These are phyloP conservation scores for Peronospora destructor DNA, from an alignment of 352 stramenopile species.

Conservation along the genomic window DNA sequence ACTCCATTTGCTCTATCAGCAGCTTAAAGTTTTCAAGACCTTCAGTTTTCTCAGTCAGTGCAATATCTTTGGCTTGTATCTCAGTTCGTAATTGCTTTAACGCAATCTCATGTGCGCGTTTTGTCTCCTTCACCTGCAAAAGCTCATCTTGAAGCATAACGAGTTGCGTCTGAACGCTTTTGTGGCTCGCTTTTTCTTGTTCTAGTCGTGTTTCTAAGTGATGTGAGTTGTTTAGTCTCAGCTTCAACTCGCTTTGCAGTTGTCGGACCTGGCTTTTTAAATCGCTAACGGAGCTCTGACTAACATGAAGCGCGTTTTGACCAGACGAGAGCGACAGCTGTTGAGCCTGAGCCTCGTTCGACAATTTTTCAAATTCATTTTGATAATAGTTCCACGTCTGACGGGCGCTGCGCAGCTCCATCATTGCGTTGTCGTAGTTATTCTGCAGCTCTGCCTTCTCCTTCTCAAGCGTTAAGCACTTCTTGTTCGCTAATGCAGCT, in stretches of 20 bases:
- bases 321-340: conserved; percentile 55
- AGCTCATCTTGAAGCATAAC: conserved; percentile 55
- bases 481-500: conserved; percentile 25
- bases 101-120: conserved; percentile 43
- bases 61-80: conserved; percentile 44
- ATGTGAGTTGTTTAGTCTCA: conserved; percentile 43
- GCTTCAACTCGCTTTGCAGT: conserved; percentile 52
- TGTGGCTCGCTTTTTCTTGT: conserved; percentile 52
- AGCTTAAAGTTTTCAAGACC: conserved; percentile 62
- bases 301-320: conserved; percentile 49
- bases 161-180: conserved; percentile 50
- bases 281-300: conserved; percentile 46
- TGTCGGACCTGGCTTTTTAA: conserved; percentile 54
- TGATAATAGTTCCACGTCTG: conserved; percentile 65
- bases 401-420: conserved; percentile 51
- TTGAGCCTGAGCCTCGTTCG: conserved; percentile 50
- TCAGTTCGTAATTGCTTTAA: conserved; percentile 56
- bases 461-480: conserved; percentile 37
- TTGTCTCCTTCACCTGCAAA: conserved; percentile 45
- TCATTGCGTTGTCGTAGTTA: conserved; percentile 45
- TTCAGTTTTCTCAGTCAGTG: conserved; percentile 59
- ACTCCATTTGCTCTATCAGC: conserved; percentile 77
- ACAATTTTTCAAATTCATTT: conserved; percentile 66
- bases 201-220: conserved; percentile 61
- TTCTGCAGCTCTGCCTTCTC: conserved; percentile 43